A percentile compares a stretch with the other conserved stretches of the same genome.
These are phyloP conservation scores for Tricholoma bakamatsutake DNA, from an alignment of 768 basidiomycete species.

Conservation along the genomic window DNA sequence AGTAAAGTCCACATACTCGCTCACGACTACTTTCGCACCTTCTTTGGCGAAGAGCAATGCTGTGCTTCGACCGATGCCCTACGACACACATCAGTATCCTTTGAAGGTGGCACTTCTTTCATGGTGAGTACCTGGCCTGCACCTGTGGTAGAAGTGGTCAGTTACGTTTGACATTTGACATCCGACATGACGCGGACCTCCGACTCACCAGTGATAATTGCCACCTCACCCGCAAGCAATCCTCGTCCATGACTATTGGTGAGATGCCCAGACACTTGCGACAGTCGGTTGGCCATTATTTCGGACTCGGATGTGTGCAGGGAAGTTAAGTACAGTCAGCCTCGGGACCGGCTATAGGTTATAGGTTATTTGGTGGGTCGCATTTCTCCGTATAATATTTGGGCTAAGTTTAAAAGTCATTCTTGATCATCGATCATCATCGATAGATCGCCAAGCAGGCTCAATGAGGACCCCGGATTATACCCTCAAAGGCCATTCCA, in stretches of 20 bases:
- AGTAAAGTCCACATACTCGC: constrained; percentile 48
- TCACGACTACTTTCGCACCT: constrained; percentile 81
- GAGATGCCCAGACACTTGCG: constrained; percentile 69
- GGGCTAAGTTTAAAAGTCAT: too few relatives aligned
- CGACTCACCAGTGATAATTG: constrained; percentile 73
- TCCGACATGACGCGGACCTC: too few relatives aligned
- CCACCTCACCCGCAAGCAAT: constrained; percentile 70
- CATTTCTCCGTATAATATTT: too few relatives aligned
- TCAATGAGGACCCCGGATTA: neutral
- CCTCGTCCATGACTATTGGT: constrained; percentile 49
- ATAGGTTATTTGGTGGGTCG: too few relatives aligned
- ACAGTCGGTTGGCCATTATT: constrained; percentile 51
- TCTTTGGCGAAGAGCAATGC: constrained; percentile 79
- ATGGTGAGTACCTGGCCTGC: constrained; percentile 58
- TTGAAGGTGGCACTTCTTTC: neutral
- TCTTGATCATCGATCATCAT: too few relatives aligned
- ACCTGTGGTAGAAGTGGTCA: constrained; percentile 32
- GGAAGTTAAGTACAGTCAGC: too few relatives aligned
- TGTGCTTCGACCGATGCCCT: constrained; percentile 76
- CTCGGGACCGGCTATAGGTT: too few relatives aligned
- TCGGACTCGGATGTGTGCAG: neutral
- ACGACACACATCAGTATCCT: neutral
- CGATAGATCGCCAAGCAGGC: too few relatives aligned
- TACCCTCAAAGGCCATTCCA: neutral
- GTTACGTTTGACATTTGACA: neutral